Conservation (phyloP, 306 rosid genomes). For the Trichosanthes cucumerina region DNA sequence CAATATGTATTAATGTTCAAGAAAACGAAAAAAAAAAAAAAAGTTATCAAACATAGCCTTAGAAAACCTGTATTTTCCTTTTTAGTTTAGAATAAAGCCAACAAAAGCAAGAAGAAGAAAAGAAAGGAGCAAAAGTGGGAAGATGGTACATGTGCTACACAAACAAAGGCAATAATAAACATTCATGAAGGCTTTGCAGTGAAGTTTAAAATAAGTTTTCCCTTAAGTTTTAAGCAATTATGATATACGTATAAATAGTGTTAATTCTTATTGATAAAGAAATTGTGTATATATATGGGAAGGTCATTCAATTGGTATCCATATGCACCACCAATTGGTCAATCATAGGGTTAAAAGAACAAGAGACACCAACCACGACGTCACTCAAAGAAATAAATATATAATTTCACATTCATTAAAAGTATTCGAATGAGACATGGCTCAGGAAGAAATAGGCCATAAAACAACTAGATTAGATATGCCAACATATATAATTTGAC, state of each 20-base stretch:
- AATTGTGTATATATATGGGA: not conserved
- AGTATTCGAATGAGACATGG: too few species aligned
- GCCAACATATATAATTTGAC: not conserved
- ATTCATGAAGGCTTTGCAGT: constrained; percentile 9
- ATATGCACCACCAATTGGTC: not conserved
- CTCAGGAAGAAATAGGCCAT: too few species aligned
- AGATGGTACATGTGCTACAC: not conserved
- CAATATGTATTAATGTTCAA: too few species aligned
- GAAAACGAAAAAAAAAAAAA: too few species aligned
- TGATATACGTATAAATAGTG: not conserved
- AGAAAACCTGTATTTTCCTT: not conserved
- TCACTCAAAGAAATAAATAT: not conserved
- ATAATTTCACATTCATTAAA: too few species aligned
- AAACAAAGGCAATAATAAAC: not conserved
- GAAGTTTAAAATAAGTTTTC: constrained; percentile 1
- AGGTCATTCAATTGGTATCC: not conserved
- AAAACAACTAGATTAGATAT: not conserved
- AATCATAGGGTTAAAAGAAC: not conserved
- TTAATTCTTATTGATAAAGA: not conserved
- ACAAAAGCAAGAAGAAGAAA: not conserved
- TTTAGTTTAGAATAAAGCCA: not conserved
- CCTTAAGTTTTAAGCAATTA: not conserved
- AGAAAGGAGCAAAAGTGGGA: not conserved
- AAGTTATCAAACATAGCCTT: not conserved
- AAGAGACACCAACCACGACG: too few species aligned